A percentile compares a stretch with the other conserved stretches of the same genome.
Evolutionary conservation across 345 rosid genomes (phyloP).

Genomic region (Raphanus raphanistrum): DNA sequence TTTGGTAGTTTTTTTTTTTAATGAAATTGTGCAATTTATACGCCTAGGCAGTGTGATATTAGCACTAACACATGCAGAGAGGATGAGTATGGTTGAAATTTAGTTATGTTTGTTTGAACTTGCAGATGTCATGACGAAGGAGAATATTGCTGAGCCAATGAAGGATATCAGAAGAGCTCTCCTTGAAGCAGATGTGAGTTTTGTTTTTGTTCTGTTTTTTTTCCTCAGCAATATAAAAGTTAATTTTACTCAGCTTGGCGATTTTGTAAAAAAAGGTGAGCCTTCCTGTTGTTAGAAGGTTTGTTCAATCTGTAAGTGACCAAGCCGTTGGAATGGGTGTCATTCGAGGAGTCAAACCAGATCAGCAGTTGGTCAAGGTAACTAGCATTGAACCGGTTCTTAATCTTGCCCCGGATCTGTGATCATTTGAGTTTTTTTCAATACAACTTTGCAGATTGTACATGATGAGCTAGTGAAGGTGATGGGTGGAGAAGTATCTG

Average conservation of each 20-base stretch:
- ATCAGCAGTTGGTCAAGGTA: conserved; percentile 97
- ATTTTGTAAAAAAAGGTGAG: conserved; percentile 65
- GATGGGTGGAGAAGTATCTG: conserved; percentile 99
- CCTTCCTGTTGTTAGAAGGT: conserved; percentile 91
- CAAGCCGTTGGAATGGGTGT: conserved; percentile 86
- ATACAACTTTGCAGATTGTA: conserved; percentile 58
- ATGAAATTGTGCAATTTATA: background rate
- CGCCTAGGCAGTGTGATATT: background rate
- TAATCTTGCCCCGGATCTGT: background rate
- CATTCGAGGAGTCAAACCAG: conserved; percentile 90
- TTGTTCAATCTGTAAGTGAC: conserved; percentile 85
- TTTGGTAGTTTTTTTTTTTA: background rate
- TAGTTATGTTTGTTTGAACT: conserved; percentile 27
- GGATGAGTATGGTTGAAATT: background rate
- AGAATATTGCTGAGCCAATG: conserved; percentile 95
- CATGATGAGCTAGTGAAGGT: conserved; percentile 84
- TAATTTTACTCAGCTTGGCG: conserved; percentile 11
- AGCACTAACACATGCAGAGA: background rate
- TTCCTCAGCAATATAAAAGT: background rate
- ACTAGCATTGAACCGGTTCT: background rate
- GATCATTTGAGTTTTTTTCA: background rate
- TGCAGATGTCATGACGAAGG: conserved; percentile 89
- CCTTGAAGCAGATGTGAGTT: conserved; percentile 94
- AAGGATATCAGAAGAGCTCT: conserved; percentile 95
- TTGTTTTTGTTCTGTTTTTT: background rate